Evolutionary conservation across 495 filamentous ascomycete species (phyloP), one percentile per base, ranked within the genome.

Genomic region (Xylaria scruposa): DNA sequence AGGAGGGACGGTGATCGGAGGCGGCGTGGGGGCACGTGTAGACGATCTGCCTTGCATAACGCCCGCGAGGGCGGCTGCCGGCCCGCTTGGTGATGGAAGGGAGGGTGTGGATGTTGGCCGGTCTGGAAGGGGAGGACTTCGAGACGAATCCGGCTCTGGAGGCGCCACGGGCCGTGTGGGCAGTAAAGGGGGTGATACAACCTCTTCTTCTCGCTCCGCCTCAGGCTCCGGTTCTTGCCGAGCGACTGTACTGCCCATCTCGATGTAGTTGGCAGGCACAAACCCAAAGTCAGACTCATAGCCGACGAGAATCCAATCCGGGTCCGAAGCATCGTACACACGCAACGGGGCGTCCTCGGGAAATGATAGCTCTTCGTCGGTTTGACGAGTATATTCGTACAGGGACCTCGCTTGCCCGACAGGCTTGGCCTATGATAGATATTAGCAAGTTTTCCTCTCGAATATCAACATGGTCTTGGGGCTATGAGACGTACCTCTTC

Each of bases 281-380:
- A 98, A 99, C 67, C 96, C 96, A 85, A 90, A 99, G 74, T 97
- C 94, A 13, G 90, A 88, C 75, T 94, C 89, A 56, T 89, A 83
- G 0, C 95, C 95, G 26, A 97, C 95, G 33, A 99, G 85, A 70
- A 94, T 97, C 96, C 96, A 99, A 80, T 98, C 96, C 21, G 94
- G 94, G 82, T 98, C 96, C 9, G 93, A 91, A 15, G 86, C 91
- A 77, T 99, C 96, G 78, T 93, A 98, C 38, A 98, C 94, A 64
- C 91, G 82, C 51, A 99, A 84, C 64, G 89, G 81, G 33, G 92
- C 90, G 81, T 97, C 94, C 85, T 99, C 95, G 54, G 92, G 88
- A 80, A 99, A 97, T 33, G 95, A 97, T 33, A 99, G 86, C 83
- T 99, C 96, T 80, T 98, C 96, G 78, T 99, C 97, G 60, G 96